Evolutionary conservation across 139 green algal genomes (phyloP).

Genomic region (Chlamydomonas schloesseri): DNA sequence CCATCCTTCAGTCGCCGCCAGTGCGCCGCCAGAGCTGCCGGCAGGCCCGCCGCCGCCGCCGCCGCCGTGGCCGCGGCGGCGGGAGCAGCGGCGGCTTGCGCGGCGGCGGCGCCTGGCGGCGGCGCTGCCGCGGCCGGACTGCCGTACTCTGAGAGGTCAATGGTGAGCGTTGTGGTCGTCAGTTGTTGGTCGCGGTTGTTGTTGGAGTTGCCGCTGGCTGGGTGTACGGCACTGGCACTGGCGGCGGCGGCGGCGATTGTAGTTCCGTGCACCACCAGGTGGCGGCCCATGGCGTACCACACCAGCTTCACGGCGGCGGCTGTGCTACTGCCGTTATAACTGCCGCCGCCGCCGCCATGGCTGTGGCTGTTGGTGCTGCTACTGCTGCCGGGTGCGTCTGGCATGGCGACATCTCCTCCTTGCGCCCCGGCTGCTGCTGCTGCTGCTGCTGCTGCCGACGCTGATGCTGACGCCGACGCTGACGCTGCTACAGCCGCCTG

Average conservation of each 20-base stretch:
- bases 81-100: neutral
- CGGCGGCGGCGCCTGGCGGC: neutral
- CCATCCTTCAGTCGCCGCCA: constrained; percentile 28
- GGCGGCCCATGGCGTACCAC: constrained; percentile 25
- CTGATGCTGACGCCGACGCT: neutral
- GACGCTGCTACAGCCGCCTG: neutral
- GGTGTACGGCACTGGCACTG: neutral
- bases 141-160: constrained; percentile 37
- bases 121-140: neutral
- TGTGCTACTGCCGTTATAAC: neutral
- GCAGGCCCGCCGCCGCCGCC: neutral
- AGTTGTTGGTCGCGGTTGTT: neutral
- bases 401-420: neutral
- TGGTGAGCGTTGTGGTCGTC: neutral
- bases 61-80: neutral
- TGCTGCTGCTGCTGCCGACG: neutral
- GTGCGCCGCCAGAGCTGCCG: neutral
- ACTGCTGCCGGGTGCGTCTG: neutral
- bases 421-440: neutral
- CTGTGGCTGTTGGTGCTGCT: too few species aligned
- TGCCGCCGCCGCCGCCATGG: neutral
- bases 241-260: neutral
- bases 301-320: constrained; percentile 2
- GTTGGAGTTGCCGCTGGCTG: neutral
- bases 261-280: constrained; percentile 24